A percentile compares a stretch with the other conserved stretches of the same genome.
Conservation (phyloP, 495 filamentous ascomycete species). For the Achaetomiella virescens region DNA sequence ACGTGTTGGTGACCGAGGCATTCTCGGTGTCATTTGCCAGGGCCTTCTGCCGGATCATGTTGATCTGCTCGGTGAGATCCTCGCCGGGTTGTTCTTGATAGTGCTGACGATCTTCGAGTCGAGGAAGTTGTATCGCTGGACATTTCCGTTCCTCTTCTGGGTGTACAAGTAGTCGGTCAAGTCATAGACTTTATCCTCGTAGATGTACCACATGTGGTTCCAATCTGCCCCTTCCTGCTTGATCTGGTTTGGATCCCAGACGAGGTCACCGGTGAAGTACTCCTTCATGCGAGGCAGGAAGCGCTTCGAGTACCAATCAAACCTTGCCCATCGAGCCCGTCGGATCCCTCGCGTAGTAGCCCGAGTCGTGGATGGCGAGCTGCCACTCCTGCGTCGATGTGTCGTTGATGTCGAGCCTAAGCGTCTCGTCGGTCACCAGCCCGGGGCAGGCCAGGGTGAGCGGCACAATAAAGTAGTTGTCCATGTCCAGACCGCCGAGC, state of each 20-base stretch:
- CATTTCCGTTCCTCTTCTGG: slow-evolving; percentile 40
- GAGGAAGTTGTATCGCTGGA: slow-evolving; percentile 58
- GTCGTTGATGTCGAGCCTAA: slow-evolving; percentile 56
- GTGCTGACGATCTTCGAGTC: slow-evolving; percentile 55
- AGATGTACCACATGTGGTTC: slow-evolving; percentile 72
- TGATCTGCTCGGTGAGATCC: slow-evolving; percentile 66
- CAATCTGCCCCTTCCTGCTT: slow-evolving; percentile 57
- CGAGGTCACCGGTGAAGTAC: slow-evolving; percentile 82
- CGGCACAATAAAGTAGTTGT: slow-evolving; percentile 78
- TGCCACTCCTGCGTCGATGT: slow-evolving; percentile 41
- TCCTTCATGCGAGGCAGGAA: slow-evolving; percentile 78
- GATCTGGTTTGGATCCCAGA: slow-evolving; percentile 52
- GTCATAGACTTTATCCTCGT: slow-evolving; percentile 73
- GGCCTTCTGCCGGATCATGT: slow-evolving; percentile 36
- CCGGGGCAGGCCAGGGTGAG: slow-evolving; percentile 65
- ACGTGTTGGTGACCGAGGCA: slow-evolving; percentile 46
- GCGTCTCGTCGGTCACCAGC: slow-evolving; percentile 50
- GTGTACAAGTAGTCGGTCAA: slow-evolving; percentile 88
- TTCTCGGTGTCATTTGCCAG: slow-evolving; percentile 32
- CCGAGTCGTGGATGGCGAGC: slow-evolving; percentile 55
- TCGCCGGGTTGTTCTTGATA: slow-evolving; percentile 68
- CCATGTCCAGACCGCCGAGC: slow-evolving; percentile 71
- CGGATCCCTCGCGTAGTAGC: slow-evolving; percentile 47
- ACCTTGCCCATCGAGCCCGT: slow-evolving; percentile 51
- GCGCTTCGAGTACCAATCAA: slow-evolving; percentile 66